Percentiles rank a stretch among this genome's conserved stretches.
These are phyloP conservation scores for Dendrobium chrysotoxum DNA, from an alignment of 106 monocot species.

Conservation along the genomic window DNA sequence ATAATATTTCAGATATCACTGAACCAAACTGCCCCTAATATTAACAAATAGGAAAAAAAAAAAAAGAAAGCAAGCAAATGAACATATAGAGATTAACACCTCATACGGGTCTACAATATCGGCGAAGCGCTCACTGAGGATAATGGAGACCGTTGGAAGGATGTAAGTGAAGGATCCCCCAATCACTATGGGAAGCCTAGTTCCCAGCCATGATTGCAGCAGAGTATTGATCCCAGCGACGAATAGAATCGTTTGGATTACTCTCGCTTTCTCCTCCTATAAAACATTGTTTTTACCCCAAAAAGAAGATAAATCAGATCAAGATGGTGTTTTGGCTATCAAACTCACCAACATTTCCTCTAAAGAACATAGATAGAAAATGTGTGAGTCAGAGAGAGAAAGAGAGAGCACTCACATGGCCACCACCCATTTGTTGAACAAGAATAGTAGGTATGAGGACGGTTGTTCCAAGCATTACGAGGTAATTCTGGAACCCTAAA, in stretches of 20 bases:
- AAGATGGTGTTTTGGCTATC: neutral
- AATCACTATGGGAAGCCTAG: slow-evolving; percentile 72
- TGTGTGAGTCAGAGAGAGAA: neutral
- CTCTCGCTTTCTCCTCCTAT: slow-evolving; percentile 80
- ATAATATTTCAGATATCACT: neutral
- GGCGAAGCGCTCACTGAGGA: slow-evolving; percentile 45
- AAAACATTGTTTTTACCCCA: neutral
- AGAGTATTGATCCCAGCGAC: slow-evolving; percentile 86
- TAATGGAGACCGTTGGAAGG: slow-evolving; percentile 71
- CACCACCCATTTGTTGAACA: slow-evolving; percentile 87
- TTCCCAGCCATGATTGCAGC: slow-evolving; percentile 65
- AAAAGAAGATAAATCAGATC: neutral
- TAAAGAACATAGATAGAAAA: neutral
- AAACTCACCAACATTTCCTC: neutral
- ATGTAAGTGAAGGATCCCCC: slow-evolving; percentile 69
- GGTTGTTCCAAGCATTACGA: slow-evolving; percentile 78
- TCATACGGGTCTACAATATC: slow-evolving; percentile 55
- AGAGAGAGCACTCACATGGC: slow-evolving; percentile 33
- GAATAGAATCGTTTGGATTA: slow-evolving; percentile 83
- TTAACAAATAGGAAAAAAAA: neutral
- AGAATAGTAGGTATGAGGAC: slow-evolving; percentile 66
- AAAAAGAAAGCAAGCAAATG: neutral
- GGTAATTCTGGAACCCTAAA: slow-evolving; percentile 89
- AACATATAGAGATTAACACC: slow-evolving; percentile 23
- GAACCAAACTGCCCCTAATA: no score